Evolutionary conservation across 805 yeast genomes (phyloP).

Genomic region (Candida tibetensis): DNA sequence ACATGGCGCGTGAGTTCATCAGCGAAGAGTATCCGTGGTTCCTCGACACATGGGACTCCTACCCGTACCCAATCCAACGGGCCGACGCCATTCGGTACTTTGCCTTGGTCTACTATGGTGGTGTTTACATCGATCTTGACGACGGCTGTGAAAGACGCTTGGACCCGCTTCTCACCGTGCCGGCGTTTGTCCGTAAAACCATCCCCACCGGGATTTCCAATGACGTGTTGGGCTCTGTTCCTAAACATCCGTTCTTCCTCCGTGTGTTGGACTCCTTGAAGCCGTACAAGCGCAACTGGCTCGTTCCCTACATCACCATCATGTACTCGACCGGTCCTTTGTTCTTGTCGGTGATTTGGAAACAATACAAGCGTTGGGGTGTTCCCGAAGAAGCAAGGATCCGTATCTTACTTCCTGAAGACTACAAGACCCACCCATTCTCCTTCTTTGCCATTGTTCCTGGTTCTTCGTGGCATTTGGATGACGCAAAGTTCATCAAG

Average conservation of each 20-base stretch:
- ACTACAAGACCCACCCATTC: conserved; percentile 58
- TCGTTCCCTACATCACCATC: conserved; percentile 84
- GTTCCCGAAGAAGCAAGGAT: conserved; percentile 64
- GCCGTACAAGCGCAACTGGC: conserved; percentile 64
- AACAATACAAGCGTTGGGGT: conserved; percentile 80
- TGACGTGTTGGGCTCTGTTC: conserved; percentile 89
- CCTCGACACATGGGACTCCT: conserved; percentile 69
- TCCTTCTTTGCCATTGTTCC: conserved; percentile 72
- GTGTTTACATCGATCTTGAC: conserved; percentile 85
- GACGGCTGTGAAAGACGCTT: conserved; percentile 79
- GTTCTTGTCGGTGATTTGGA: conserved; percentile 82
- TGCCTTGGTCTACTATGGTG: conserved; percentile 79
- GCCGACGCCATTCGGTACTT: conserved; percentile 92
- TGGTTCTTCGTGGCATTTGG: conserved; percentile 92
- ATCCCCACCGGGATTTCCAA: conserved; percentile 89
- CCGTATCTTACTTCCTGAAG: conserved; percentile 66
- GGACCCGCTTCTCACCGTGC: conserved; percentile 77
- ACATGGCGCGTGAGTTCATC: conserved; percentile 74
- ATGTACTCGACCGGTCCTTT: conserved; percentile 94
- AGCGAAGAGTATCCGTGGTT: conserved; percentile 85
- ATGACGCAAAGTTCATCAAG: conserved; percentile 79
- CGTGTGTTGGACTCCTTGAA: conserved; percentile 65
- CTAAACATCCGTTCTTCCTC: conserved; percentile 79
- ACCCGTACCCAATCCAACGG: conserved; percentile 78
- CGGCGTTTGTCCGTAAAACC: conserved; percentile 86